phyloP scores from a whole-genome alignment of 805 yeast species.

The Ogataea ramenticola region DNA sequence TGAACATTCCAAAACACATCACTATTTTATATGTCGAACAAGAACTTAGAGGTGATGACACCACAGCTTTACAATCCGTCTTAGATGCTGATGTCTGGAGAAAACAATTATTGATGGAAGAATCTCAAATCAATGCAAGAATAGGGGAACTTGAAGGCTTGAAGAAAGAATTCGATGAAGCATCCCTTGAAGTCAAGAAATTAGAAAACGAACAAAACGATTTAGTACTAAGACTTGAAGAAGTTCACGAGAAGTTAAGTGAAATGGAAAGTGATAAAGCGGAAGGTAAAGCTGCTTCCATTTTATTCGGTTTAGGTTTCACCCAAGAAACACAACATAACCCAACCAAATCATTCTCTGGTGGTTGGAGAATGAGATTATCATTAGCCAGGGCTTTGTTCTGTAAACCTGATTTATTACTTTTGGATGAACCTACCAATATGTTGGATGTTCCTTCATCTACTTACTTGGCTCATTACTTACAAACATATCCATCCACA shows the following conservation, averaged over 20 bases:
- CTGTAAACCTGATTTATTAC: constrained; percentile 89
- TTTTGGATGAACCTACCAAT: constrained; percentile 98
- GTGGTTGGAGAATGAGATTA: constrained; percentile 99
- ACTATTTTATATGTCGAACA: constrained; percentile 96
- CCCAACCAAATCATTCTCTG: constrained; percentile 89
- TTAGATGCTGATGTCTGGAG: constrained; percentile 99
- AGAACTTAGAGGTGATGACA: constrained; percentile 92
- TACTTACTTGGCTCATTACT: constrained; percentile 83
- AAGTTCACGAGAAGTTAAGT: constrained; percentile 70
- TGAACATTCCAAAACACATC: constrained; percentile 90
- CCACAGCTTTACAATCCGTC: constrained; percentile 88
- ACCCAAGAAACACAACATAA: constrained; percentile 75
- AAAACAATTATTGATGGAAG: constrained; percentile 77
- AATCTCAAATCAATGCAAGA: constrained; percentile 64
- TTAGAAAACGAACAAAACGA: constrained; percentile 89
- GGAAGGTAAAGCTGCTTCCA: constrained; percentile 93
- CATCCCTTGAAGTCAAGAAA: constrained; percentile 63
- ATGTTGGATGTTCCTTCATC: constrained; percentile 99
- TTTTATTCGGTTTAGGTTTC: constrained; percentile 89
- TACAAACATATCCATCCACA: constrained; percentile 86
- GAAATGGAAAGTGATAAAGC: constrained; percentile 98
- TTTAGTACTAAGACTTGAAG: constrained; percentile 68
- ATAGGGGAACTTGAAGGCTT: constrained; percentile 66
- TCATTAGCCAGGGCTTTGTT: constrained; percentile 97
- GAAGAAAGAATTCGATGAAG: constrained; percentile 67